Conservation (phyloP, 2,329 filamentous ascomycete genomes). For the Colletotrichum sidae region DNA sequence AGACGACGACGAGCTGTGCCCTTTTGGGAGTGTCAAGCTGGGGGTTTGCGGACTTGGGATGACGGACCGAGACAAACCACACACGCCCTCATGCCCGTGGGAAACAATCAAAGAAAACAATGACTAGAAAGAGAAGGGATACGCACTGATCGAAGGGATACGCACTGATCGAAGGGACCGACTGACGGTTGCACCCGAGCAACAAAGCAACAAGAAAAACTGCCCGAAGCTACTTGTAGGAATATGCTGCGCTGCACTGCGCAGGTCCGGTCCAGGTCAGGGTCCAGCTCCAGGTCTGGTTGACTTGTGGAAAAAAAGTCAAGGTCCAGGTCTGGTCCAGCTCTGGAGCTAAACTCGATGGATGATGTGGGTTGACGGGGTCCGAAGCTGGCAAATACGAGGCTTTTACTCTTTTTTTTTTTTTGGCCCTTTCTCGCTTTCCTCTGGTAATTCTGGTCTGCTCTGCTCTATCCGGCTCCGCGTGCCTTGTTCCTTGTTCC, state of each 20-base stretch:
- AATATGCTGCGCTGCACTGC: not conserved
- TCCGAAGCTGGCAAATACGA: conserved; percentile 10
- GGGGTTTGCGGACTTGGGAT: not conserved
- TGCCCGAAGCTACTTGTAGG: not conserved
- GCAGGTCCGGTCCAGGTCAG: not conserved
- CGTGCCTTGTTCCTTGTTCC: conserved; percentile 1
- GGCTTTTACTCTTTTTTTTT: not conserved
- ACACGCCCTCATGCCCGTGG: not conserved
- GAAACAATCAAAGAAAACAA: not conserved
- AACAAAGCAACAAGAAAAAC: conserved; percentile 16
- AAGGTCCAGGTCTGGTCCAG: not conserved
- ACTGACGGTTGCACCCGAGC: not conserved
- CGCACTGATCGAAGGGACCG: conserved; percentile 7
- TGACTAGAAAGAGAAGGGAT: not conserved
- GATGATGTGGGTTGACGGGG: not conserved
- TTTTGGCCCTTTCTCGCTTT: too few relatives aligned
- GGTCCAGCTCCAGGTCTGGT: not conserved
- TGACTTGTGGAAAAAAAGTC: too few relatives aligned
- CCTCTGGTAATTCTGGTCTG: not conserved
- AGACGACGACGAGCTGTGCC: too few relatives aligned
- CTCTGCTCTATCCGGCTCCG: not conserved
- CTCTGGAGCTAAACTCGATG: not conserved
- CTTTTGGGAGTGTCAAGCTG: too few relatives aligned
- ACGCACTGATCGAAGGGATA: conserved; percentile 8
- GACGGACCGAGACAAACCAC: not conserved